Percentiles rank a stretch among this genome's conserved stretches.
phyloP scores from a whole-genome alignment of 2,329 filamentous ascomycete genomes.

The Reticulascus tulasneorum region DNA sequence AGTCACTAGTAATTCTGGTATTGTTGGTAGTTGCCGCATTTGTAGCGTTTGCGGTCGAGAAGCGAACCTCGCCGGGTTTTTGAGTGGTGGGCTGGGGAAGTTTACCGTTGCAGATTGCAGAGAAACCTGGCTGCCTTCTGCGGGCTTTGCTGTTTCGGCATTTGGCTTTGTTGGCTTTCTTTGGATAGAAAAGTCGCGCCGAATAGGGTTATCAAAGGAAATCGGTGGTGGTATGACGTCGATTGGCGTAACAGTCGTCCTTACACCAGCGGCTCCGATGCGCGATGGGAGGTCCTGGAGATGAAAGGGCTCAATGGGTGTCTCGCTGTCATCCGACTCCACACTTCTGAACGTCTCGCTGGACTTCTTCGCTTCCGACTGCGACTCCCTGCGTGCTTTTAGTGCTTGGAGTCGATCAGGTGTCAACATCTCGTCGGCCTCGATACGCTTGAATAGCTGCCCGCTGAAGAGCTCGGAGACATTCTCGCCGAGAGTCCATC shows the following conservation, averaged over 20 bases:
- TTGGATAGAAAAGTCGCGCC: constrained; percentile 19
- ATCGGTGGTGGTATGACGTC: constrained; percentile 22
- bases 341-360: constrained; percentile 23
- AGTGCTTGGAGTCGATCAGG: constrained; percentile 32
- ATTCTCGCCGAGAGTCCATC: constrained; percentile 53
- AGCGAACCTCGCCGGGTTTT: constrained; percentile 19
- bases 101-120: neutral
- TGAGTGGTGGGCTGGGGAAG: constrained; percentile 27
- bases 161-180: constrained; percentile 3
- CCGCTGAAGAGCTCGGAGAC: constrained; percentile 54
- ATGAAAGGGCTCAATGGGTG: constrained; percentile 46
- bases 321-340: constrained; percentile 29
- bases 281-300: constrained; percentile 42
- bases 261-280: constrained; percentile 35
- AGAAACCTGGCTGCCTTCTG: neutral
- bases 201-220: constrained; percentile 17
- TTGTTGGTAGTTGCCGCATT: constrained; percentile 31
- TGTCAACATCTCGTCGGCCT: constrained; percentile 57
- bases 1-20: constrained; percentile 32
- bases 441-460: constrained; percentile 50
- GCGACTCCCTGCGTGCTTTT: constrained; percentile 25
- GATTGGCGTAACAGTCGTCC: constrained; percentile 21
- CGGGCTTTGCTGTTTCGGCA: constrained; percentile 5
- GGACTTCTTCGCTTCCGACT: constrained; percentile 20
- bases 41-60: constrained; percentile 11